phyloP scores from a whole-genome alignment of 2,329 filamentous ascomycete species.

The Diaporthe eres region DNA sequence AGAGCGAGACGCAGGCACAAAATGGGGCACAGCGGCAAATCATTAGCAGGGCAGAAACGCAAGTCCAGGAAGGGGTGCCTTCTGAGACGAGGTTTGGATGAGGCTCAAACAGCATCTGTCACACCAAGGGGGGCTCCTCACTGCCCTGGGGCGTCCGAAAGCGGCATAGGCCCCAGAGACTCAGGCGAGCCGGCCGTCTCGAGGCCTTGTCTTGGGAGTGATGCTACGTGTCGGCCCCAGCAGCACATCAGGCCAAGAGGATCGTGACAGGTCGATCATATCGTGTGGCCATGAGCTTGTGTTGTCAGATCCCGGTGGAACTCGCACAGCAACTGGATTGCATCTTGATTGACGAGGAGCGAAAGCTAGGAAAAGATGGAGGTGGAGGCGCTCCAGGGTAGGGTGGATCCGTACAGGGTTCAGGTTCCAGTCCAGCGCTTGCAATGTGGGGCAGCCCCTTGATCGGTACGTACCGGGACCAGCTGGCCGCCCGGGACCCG shows the following conservation, averaged over 20 bases:
- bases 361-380: not conserved
- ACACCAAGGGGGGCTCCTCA: constrained; percentile 1
- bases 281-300: constrained; percentile 1
- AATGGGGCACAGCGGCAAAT: not conserved
- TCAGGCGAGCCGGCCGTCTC: constrained; percentile 20
- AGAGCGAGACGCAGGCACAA: constrained; percentile 3
- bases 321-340: not conserved
- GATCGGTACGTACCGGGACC: not conserved
- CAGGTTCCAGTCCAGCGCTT: not conserved
- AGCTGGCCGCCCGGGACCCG: not conserved
- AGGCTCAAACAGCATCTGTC: constrained; percentile 41
- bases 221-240: constrained; percentile 8
- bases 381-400: not conserved
- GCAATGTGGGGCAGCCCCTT: not conserved
- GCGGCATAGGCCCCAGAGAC: not conserved
- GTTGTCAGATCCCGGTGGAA: not conserved
- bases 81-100: constrained; percentile 38
- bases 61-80: constrained; percentile 12
- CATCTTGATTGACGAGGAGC: not conserved
- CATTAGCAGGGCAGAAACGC: not conserved
- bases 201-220: not conserved
- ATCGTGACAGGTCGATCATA: constrained; percentile 25
- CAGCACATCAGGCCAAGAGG: constrained; percentile 18
- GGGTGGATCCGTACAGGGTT: not conserved
- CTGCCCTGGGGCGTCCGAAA: constrained; percentile 1